A percentile compares a stretch with the other conserved stretches of the same genome.
Evolutionary conservation across 2,329 filamentous ascomycete genomes (phyloP).

Genomic region (Cladosporium cucumerinum): DNA sequence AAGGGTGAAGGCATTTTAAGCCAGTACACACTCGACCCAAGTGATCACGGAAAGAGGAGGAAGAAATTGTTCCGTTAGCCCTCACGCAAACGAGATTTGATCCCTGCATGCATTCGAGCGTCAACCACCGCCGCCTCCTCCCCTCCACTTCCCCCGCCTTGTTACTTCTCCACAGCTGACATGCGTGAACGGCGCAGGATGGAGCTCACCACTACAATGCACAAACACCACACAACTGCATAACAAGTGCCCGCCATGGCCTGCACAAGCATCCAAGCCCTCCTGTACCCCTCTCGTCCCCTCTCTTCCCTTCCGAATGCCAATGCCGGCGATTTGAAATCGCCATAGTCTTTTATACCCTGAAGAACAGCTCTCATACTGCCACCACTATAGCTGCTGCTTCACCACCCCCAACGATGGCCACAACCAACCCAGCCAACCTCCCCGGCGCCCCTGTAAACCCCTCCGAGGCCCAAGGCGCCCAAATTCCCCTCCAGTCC

Average conservation of each 20-base stretch:
- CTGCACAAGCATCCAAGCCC: not conserved
- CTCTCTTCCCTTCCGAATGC: not conserved
- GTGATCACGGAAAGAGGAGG: not conserved
- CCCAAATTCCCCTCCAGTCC: conserved; percentile 46
- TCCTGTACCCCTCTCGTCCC: conserved; percentile 1
- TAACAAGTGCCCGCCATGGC: conserved; percentile 12
- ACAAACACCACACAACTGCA: not conserved
- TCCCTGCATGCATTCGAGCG: not conserved
- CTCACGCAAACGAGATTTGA: not conserved
- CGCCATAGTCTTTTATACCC: not conserved
- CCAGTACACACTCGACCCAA: not conserved
- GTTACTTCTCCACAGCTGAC: not conserved
- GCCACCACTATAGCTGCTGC: not conserved
- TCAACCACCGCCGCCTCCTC: not conserved
- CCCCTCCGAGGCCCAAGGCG: conserved; percentile 38
- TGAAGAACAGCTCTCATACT: not conserved
- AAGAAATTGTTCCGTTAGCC: not conserved
- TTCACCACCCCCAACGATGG: conserved; percentile 15
- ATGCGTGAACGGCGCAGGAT: not conserved
- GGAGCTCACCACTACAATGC: not conserved
- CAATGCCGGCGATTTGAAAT: not conserved
- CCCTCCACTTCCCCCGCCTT: not conserved
- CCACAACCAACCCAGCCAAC: conserved; percentile 25
- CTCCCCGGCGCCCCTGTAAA: conserved; percentile 42
- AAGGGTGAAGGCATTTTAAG: not conserved